Evolutionary conservation across 2,329 filamentous ascomycete genomes (phyloP).

Genomic region (Pyrenophora teres): DNA sequence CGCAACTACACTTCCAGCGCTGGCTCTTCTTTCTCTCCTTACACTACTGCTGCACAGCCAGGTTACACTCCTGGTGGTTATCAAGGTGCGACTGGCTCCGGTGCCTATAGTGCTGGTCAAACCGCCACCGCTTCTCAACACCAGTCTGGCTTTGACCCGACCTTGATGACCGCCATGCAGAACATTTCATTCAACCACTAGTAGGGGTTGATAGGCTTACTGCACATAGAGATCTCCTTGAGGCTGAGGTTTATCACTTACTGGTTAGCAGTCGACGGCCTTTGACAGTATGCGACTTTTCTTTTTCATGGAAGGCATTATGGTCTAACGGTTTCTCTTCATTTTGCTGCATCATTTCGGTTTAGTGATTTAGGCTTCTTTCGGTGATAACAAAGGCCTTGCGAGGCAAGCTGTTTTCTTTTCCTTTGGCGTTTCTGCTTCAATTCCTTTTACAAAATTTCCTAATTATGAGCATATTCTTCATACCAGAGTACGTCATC

Average conservation of each 20-base stretch:
- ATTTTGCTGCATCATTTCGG: slow-evolving; percentile 1
- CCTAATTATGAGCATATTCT: slow-evolving; percentile 1
- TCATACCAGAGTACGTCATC: slow-evolving; percentile 6
- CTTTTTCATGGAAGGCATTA: slow-evolving; percentile 1
- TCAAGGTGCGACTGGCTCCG: slow-evolving; percentile 2
- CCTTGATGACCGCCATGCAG: slow-evolving; percentile 28
- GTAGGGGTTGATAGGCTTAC: background rate
- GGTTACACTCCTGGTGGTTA: slow-evolving; percentile 8
- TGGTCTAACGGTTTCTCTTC: background rate
- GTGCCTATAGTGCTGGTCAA: background rate
- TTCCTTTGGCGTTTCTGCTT: slow-evolving; percentile 5
- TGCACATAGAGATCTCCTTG: background rate
- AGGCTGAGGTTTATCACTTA: background rate
- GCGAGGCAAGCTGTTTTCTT: background rate
- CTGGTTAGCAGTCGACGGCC: background rate
- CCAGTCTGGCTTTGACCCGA: slow-evolving; percentile 19
- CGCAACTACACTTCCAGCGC: slow-evolving; percentile 22
- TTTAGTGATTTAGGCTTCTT: background rate
- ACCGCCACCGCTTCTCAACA: slow-evolving; percentile 13
- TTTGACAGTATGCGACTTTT: background rate
- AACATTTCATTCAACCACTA: slow-evolving; percentile 29
- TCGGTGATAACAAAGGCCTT: no score
- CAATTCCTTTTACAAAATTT: slow-evolving; percentile 4
- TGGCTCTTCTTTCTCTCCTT: slow-evolving; percentile 18
- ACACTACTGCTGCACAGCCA: slow-evolving; percentile 7